A percentile compares a stretch with the other conserved stretches of the same genome.
Conservation (phyloP, 2,329 filamentous ascomycete species). For the Pseudogymnoascus sp. region DNA sequence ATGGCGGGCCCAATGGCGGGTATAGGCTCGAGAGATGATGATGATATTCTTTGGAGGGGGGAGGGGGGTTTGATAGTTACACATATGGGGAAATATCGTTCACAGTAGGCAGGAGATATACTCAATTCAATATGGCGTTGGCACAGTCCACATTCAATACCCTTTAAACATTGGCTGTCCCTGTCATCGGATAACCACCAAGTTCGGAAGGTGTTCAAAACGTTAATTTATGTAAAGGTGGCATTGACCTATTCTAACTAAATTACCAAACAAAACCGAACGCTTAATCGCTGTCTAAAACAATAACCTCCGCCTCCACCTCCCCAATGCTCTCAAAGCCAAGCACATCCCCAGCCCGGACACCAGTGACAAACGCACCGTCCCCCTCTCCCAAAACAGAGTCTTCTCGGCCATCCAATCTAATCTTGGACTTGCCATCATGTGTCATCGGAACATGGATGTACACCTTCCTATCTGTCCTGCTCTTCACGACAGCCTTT, state of each 20-base stretch:
- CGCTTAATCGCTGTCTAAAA: slow-evolving; percentile 41
- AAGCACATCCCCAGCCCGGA: slow-evolving; percentile 58
- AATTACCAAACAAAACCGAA: neutral
- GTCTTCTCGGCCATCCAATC: slow-evolving; percentile 58
- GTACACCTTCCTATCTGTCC: slow-evolving; percentile 64
- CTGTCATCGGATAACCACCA: too few species aligned
- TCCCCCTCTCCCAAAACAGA: slow-evolving; percentile 68
- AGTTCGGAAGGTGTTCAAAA: neutral
- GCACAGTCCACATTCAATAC: neutral
- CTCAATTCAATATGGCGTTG: slow-evolving; percentile 1
- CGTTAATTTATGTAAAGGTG: neutral
- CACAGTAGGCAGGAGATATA: neutral
- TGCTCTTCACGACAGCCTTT: slow-evolving; percentile 41
- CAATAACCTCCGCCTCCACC: slow-evolving; percentile 61
- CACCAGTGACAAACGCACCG: slow-evolving; percentile 64
- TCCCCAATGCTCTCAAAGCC: slow-evolving; percentile 61
- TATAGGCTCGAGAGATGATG: neutral
- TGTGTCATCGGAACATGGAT: slow-evolving; percentile 76
- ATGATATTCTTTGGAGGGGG: neutral
- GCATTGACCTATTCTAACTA: too few species aligned
- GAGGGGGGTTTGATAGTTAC: neutral
- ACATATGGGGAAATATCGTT: neutral
- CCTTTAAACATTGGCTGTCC: neutral
- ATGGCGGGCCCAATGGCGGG: neutral
- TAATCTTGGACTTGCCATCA: slow-evolving; percentile 64